A percentile compares a stretch with the other conserved stretches of the same genome.
These are phyloP conservation scores for Trypethelium eluteriae DNA, from an alignment of 495 filamentous ascomycete species.

Conservation along the genomic window DNA sequence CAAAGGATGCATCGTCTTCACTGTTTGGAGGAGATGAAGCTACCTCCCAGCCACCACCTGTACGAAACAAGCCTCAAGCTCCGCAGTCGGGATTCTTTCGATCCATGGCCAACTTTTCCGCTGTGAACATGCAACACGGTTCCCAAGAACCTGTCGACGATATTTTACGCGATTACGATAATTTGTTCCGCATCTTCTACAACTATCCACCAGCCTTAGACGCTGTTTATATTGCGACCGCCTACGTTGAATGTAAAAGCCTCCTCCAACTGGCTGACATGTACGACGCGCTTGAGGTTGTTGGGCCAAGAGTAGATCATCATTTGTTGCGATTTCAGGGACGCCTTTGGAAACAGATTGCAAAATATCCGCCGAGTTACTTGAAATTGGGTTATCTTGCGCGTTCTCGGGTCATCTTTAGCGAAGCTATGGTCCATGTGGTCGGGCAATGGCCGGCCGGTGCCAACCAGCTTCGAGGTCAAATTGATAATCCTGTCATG, in stretches of 20 bases:
- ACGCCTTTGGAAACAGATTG: constrained; percentile 84
- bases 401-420: constrained; percentile 76
- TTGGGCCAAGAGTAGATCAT: constrained; percentile 85
- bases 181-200: constrained; percentile 87
- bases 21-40: constrained; percentile 42
- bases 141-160: constrained; percentile 50
- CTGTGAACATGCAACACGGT: constrained; percentile 44
- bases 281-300: constrained; percentile 81
- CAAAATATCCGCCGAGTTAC: constrained; percentile 86
- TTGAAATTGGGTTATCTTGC: constrained; percentile 82
- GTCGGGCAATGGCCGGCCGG: constrained; percentile 85
- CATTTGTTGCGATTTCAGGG: constrained; percentile 85
- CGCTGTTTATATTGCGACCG: constrained; percentile 75
- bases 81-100: constrained; percentile 66
- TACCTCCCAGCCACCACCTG: constrained; percentile 37
- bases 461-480: constrained; percentile 62
- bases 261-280: constrained; percentile 78
- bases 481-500: constrained; percentile 62
- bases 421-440: constrained; percentile 82
- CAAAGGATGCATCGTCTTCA: constrained; percentile 32
- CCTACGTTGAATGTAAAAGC: constrained; percentile 85
- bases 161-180: constrained; percentile 81
- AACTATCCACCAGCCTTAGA: constrained; percentile 77
- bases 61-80: constrained; percentile 48
- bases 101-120: constrained; percentile 68